Evolutionary conservation across 352 stramenopile species (phyloP), one percentile per base, ranked within the genome.

Genomic region (Phytopythium aichiense): DNA sequence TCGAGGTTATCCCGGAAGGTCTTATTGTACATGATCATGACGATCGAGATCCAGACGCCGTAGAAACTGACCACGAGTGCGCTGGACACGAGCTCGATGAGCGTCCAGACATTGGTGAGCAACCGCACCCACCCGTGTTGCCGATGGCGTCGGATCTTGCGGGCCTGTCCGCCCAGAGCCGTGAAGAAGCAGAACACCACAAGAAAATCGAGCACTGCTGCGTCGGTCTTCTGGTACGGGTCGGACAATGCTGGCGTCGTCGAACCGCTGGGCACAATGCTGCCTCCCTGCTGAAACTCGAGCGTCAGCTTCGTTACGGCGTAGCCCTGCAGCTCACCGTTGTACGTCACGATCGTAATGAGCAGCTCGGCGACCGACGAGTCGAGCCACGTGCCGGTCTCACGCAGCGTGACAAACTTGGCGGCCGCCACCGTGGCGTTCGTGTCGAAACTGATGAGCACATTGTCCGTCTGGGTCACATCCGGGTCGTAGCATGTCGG

Each of bases 261-360:
- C 7, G 58, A 70, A 0, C 61, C 74, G n/a, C 58, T 70, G 8
- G 69, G 51, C 4, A 75, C 56, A 18, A 84, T 57, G 4, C n/a
- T 68, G 2, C 77, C 77, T 0, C 77, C 77, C 30, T 64, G 63
- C 28, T 69, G 50, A 52, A 84, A 77, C 8, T 61, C 40, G 20
- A 87, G 22, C 25, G 51, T 54, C 49, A 85, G 68, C 46, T 79
- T 48, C 4, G 73, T 84, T 43, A 81, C 67, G 0, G 68, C 72
- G 30, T 82, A 83, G 1, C 64, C 65, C 23, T 85, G 60, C 7
- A 87, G 40, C 49, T 87, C 77, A 30, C 77, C 75, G 30, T 87
- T 84, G 71, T 84, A 87, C 6, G 67, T 79, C 35, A 84, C 70
- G 42, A 85, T 57, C 4, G 68, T 85, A 50, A 84, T 66, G 33